Evolutionary conservation across 352 stramenopile genomes (phyloP).

Genomic region (Globisporangium cystogenes): DNA sequence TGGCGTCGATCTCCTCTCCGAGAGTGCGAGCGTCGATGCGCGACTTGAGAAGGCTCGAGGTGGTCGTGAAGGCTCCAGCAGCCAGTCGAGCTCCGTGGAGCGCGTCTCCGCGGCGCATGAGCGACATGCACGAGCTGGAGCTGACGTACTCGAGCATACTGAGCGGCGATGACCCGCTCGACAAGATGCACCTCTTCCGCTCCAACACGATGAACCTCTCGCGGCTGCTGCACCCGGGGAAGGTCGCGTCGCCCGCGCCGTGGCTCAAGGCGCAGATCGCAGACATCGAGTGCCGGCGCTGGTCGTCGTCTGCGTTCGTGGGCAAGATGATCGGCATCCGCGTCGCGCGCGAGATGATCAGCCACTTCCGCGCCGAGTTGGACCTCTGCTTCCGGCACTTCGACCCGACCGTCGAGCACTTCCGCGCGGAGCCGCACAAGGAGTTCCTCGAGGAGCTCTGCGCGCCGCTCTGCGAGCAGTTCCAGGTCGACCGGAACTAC

Average conservation of each 20-base stretch:
- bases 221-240: slow-evolving; percentile 28
- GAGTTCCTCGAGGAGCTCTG: slow-evolving; percentile 73
- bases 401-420: slow-evolving; percentile 17
- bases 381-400: slow-evolving; percentile 37
- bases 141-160: neutral
- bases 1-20: slow-evolving; percentile 17
- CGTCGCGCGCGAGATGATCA: slow-evolving; percentile 83
- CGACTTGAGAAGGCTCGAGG: slow-evolving; percentile 4
- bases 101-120: slow-evolving; percentile 53
- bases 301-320: slow-evolving; percentile 82
- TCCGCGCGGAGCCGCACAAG: slow-evolving; percentile 31
- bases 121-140: slow-evolving; percentile 15
- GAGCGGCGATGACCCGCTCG: neutral
- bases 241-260: slow-evolving; percentile 28
- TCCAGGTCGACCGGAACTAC: slow-evolving; percentile 74
- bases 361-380: slow-evolving; percentile 63
- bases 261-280: slow-evolving; percentile 83
- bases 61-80: slow-evolving; percentile 4
- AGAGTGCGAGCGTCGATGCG: slow-evolving; percentile 21
- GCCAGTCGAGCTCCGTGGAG: slow-evolving; percentile 16
- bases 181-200: slow-evolving; percentile 20
- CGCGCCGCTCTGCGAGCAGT: slow-evolving; percentile 66
- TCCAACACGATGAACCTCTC: slow-evolving; percentile 48
- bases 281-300: slow-evolving; percentile 80
- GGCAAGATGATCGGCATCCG: slow-evolving; percentile 85